Percentiles rank a stretch among this genome's conserved stretches.
Evolutionary conservation across 148 eudicot species (phyloP).

Genomic region (Drosera capensis): DNA sequence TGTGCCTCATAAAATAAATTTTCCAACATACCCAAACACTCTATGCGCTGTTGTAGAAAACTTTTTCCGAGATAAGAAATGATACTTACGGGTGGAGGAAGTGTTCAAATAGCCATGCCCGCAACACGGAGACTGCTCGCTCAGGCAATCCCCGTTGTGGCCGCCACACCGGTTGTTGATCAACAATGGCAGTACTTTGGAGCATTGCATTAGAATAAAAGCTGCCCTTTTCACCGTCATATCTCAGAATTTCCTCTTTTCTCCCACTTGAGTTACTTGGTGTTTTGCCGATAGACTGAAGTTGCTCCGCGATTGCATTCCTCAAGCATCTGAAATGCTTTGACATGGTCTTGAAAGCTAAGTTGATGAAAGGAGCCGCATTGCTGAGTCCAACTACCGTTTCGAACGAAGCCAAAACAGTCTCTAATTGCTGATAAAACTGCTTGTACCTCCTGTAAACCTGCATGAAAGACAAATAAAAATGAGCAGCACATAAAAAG

Average conservation of each 20-base stretch:
- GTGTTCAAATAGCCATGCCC: constrained; percentile 77
- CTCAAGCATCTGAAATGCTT: constrained; percentile 31
- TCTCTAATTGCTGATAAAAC: constrained; percentile 28
- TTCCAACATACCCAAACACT: neutral
- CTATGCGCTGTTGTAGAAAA: neutral
- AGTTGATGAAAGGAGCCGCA: constrained; percentile 25
- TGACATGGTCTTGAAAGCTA: constrained; percentile 28
- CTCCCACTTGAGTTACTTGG: constrained; percentile 3
- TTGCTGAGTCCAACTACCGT: constrained; percentile 18
- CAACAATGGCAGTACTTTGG: constrained; percentile 1
- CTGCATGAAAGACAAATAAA: constrained; percentile 7
- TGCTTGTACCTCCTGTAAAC: constrained; percentile 37
- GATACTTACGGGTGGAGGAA: constrained; percentile 63
- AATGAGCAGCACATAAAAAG: neutral
- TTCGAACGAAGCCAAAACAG: constrained; percentile 24
- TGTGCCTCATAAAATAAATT: neutral
- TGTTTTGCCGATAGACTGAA: constrained; percentile 6
- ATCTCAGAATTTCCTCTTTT: constrained; percentile 1
- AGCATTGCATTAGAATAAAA: constrained; percentile 1
- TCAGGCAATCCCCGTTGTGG: constrained; percentile 77
- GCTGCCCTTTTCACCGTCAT: constrained; percentile 1
- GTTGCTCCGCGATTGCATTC: constrained; percentile 20
- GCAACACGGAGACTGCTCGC: constrained; percentile 45
- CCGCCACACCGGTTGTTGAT: constrained; percentile 50
- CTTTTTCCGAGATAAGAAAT: neutral